Evolutionary conservation across 2,329 filamentous ascomycete genomes (phyloP).

Genomic region (Colletotrichum truncatum): DNA sequence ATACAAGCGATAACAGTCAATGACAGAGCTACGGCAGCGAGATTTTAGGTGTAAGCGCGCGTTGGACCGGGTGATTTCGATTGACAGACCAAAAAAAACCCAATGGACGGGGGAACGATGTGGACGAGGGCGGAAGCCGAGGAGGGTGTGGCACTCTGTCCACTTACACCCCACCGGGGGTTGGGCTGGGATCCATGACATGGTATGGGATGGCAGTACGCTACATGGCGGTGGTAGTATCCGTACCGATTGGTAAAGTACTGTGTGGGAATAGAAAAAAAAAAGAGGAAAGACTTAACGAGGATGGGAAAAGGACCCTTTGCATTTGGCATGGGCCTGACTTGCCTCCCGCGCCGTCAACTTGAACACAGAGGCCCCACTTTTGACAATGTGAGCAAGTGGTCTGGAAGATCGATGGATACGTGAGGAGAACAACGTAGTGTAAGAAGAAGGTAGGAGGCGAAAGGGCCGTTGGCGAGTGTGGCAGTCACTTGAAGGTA

Average conservation of each 20-base stretch:
- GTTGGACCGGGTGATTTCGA: neutral
- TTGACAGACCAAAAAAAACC: neutral
- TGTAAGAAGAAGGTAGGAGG: neutral
- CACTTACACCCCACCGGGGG: slow-evolving; percentile 27
- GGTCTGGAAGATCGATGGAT: neutral
- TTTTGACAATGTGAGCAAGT: neutral
- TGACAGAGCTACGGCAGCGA: neutral
- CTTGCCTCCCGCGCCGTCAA: neutral
- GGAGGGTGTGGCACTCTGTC: slow-evolving; percentile 19
- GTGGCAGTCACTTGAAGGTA: neutral
- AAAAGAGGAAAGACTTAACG: neutral
- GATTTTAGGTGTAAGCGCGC: neutral
- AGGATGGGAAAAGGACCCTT: neutral
- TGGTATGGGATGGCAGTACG: slow-evolving; percentile 2
- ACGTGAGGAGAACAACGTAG: neutral
- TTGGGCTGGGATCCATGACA: slow-evolving; percentile 15
- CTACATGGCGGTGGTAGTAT: neutral
- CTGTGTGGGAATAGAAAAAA: neutral
- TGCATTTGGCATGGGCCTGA: neutral
- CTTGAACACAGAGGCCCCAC: neutral
- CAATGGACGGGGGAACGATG: slow-evolving; percentile 3
- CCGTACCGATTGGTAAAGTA: neutral
- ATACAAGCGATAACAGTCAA: slow-evolving; percentile 7
- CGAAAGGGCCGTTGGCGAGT: neutral
- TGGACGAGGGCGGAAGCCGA: neutral